These are phyloP conservation scores for Rheum nobile DNA, from an alignment of 148 eudicot species.

Conservation along the genomic window DNA sequence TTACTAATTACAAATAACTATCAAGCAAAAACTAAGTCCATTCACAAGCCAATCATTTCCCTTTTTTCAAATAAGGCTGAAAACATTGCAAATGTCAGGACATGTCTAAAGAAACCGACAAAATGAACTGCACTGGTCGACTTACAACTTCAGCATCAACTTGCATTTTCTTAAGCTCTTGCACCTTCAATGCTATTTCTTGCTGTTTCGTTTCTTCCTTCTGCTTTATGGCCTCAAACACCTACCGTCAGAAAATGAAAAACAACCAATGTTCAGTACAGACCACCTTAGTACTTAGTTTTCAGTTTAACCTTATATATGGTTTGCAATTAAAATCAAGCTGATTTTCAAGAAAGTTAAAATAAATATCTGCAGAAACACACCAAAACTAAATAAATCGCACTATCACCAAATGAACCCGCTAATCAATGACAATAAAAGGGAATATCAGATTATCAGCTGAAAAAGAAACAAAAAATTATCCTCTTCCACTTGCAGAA, in stretches of 20 bases:
- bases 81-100: background rate
- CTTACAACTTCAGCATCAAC: background rate
- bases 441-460: background rate
- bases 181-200: background rate
- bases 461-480: background rate
- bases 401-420: no score
- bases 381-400: no score
- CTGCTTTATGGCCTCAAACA: constrained; percentile 4
- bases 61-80: background rate
- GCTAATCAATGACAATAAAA: no score
- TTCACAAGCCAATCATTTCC: background rate
- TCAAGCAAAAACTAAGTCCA: background rate
- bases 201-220: constrained; percentile 1
- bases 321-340: background rate
- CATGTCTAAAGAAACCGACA: background rate
- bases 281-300: background rate
- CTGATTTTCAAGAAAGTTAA: no score
- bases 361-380: no score
- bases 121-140: background rate
- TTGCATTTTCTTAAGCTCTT: constrained; percentile 4
- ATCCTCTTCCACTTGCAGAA: background rate
- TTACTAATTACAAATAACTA: background rate
- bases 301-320: background rate
- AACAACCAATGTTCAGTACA: background rate
- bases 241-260: background rate